A percentile compares a stretch with the other conserved stretches of the same genome.
phyloP scores from a whole-genome alignment of 768 basidiomycete species.

The Rhodosporidiobolus sp. region DNA sequence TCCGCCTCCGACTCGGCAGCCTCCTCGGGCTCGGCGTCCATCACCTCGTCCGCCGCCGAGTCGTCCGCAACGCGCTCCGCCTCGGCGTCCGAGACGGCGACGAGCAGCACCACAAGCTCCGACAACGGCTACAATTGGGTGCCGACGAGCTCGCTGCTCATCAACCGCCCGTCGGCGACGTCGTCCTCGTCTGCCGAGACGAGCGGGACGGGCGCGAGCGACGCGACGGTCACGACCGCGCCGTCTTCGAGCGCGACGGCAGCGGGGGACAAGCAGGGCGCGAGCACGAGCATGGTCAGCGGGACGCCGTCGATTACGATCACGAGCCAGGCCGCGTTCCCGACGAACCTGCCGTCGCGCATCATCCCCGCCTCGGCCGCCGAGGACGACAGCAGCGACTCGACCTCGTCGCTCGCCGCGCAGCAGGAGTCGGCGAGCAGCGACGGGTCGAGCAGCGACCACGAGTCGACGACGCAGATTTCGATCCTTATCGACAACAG shows the following conservation, averaged over 20 bases:
- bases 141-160: conserved; percentile 40
- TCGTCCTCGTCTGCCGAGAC: conserved; percentile 4
- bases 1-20: too few relatives aligned
- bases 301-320: conserved; percentile 37
- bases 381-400: not conserved
- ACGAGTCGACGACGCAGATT: conserved; percentile 53
- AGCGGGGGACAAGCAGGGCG: conserved; percentile 5
- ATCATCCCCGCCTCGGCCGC: conserved; percentile 41
- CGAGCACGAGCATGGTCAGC: conserved; percentile 9
- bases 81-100: too few relatives aligned
- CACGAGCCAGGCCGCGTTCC: conserved; percentile 40
- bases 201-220: not conserved
- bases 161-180: conserved; percentile 32
- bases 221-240: not conserved
- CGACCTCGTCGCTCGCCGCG: not conserved
- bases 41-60: too few relatives aligned
- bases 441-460: conserved; percentile 22
- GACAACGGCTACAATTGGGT: conserved; percentile 39
- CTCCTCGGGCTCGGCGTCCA: too few relatives aligned
- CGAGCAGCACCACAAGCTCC: not conserved
- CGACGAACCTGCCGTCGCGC: conserved; percentile 41
- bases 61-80: too few relatives aligned
- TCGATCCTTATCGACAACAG: conserved; percentile 61
- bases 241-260: not conserved
- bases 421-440: not conserved